Base-by-base conservation (phyloP, 1,139 yeast species). In the Yamadazyma sp. region DNA sequence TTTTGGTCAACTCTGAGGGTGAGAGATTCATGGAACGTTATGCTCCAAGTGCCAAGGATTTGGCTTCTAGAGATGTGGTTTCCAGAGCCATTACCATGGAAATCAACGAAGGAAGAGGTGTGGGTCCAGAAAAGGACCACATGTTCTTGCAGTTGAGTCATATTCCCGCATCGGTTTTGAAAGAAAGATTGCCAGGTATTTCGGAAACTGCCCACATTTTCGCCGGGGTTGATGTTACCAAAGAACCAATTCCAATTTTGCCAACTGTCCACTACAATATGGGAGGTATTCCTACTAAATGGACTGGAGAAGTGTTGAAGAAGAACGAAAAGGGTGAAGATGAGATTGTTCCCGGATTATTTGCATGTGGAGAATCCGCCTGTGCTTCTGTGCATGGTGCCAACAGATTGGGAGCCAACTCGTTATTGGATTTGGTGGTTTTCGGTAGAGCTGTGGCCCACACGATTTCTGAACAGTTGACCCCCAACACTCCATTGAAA, bases 311-410 rank as follows among this genome's bases (percentile, higher is more conserved):
- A 73, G 97, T 82, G 36, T 67, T 92, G 53, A 88, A 88, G 41
- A 64, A 85, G 57, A 87, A 84, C 61, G 89, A 79, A 58, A 78
- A 86, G 53, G 98, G 98, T 57, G 81, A 90, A 57, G 98, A 92
- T 64, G 81, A 78, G 61, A 80, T 86, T 53, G 95, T 92, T 47
- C 95, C 95, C 56, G 98, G 98, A 57, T 78, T 92, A 57, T 79
- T 80, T 65, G 97, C 98, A 18, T 89, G 97, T 76, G 98, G 98
- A 78, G 98, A 92, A 75, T 92, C 95, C 49, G 98, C 97, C 35
- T 90, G 97, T 78, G 97, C 95, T 49, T 89, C 97, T 30, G 98
- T 92, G 42, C 98, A 92, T 64, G 98, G 98, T 71, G 98, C 98
- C 48, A 92, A 92, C 78, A 87, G 98, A 77, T 79, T 92, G 56